These are phyloP conservation scores for Plasmodium fragile DNA, from an alignment of 169 alveolate genomes.

Conservation along the genomic window DNA sequence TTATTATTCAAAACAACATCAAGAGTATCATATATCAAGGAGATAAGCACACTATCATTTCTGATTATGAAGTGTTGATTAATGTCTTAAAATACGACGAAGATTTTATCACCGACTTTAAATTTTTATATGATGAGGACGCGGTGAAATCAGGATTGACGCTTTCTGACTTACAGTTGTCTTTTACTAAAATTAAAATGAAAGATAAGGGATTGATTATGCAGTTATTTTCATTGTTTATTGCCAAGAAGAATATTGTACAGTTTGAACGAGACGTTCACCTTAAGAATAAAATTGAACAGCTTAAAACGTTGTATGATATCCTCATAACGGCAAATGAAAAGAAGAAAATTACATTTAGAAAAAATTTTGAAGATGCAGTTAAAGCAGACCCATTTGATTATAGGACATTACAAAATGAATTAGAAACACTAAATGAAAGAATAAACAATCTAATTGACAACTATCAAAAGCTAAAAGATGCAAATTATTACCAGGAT, in stretches of 20 bases:
- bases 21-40: slow-evolving; percentile 50
- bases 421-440: slow-evolving; percentile 39
- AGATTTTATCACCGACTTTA: slow-evolving; percentile 77
- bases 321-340: slow-evolving; percentile 42
- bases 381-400: slow-evolving; percentile 62
- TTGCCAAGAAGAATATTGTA: slow-evolving; percentile 73
- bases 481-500: slow-evolving; percentile 31
- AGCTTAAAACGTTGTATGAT: slow-evolving; percentile 44
- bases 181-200: slow-evolving; percentile 80
- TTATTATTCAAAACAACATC: slow-evolving; percentile 70
- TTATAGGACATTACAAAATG: slow-evolving; percentile 55
- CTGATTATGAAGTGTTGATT: slow-evolving; percentile 69
- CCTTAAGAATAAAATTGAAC: slow-evolving; percentile 63
- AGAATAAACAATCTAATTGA: slow-evolving; percentile 53
- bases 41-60: slow-evolving; percentile 64
- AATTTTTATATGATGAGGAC: slow-evolving; percentile 77
- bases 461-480: slow-evolving; percentile 46
- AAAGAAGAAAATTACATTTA: slow-evolving; percentile 58
- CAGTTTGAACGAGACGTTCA: slow-evolving; percentile 62
- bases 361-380: slow-evolving; percentile 67
- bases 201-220: slow-evolving; percentile 77
- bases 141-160: slow-evolving; percentile 80
- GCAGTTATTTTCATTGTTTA: slow-evolving; percentile 76
- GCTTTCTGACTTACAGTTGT: slow-evolving; percentile 81
- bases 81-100: slow-evolving; percentile 70